These are phyloP conservation scores for Lathyrus sativus DNA, from an alignment of 306 rosid genomes.

Conservation along the genomic window DNA sequence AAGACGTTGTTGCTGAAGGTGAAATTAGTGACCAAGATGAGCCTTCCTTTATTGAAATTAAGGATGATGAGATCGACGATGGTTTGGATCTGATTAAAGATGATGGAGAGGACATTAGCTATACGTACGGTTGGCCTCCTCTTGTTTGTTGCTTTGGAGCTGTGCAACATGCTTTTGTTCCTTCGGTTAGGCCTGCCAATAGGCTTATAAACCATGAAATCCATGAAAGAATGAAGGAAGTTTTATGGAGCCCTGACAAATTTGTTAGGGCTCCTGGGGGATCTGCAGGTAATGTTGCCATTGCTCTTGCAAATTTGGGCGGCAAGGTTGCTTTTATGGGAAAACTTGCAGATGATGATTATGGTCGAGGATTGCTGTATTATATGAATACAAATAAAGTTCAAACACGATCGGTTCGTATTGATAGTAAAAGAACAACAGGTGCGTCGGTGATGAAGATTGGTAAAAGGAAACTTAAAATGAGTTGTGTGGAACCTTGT, in stretches of 20 bases:
- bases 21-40: conserved; percentile 60
- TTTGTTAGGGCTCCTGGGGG: conserved; percentile 86
- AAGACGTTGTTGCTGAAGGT: conserved; percentile 41
- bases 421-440: conserved; percentile 68
- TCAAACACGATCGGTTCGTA: conserved; percentile 79
- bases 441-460: conserved; percentile 78
- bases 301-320: conserved; percentile 89
- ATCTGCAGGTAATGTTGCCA: conserved; percentile 80
- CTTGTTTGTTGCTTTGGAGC: conserved; percentile 98
- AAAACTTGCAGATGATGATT: conserved; percentile 85
- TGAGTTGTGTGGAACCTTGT: conserved; percentile 74
- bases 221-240: conserved; percentile 73
- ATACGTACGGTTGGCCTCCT: conserved; percentile 89
- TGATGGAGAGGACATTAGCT: conserved; percentile 80
- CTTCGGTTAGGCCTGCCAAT: conserved; percentile 83
- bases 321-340: conserved; percentile 98
- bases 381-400: conserved; percentile 78
- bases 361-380: conserved; percentile 78
- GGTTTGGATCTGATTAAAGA: conserved; percentile 52
- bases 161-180: conserved; percentile 88
- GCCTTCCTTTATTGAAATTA: conserved; percentile 45
- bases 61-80: conserved; percentile 59
- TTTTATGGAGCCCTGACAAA: conserved; percentile 77
- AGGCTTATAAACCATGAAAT: conserved; percentile 77
- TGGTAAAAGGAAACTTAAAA: conserved; percentile 70